Evolutionary conservation across 169 alveolate species (phyloP), one percentile per base, ranked within the genome.

Genomic region (Besnoitia besnoiti): DNA sequence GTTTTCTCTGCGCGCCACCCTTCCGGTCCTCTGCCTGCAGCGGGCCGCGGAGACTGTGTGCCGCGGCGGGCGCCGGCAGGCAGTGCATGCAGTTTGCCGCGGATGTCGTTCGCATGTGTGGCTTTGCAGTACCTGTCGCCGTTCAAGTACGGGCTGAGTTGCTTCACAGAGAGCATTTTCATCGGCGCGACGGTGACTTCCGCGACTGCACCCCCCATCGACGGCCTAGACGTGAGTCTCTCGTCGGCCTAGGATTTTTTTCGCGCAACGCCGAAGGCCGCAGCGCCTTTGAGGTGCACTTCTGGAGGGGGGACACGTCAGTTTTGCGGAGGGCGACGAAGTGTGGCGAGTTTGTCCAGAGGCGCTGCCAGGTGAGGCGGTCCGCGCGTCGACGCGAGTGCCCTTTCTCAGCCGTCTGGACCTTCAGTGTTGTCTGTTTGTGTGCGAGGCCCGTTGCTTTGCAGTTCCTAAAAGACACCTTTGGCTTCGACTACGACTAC

Each of bases 121-220:
- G 1, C 59, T 77, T 42, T 4, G 35, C 87, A 77, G 87, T 77
- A 77, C 24, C 35, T 91, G 4, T 91, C 94, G 2, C 94, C 94
- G 1, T 84, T 91, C 55, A 80, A 67, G 61, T 91, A 91, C 80
- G 91, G 82, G 27, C 88, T 91, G 10, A 16, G 59, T 47, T 73
- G 85, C 49, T 91, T 91, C 67, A 46, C 88, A 61, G 40, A 62
- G 61, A 77, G 67, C 35, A 80, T 91, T 39, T 62, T 91, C 73
- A 33, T 35, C 8, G 40, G 62, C 80, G 88, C 87, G 51, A 40
- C 33, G 59, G 46, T 91, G 67, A 62, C 59, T 5, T 40, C 87
- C 14, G 50, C 49, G 0, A 5, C n/a, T 1, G 59, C 59, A 8
- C 35, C 49, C n/a, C 8, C 49, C 49, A 8, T 77, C 55, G 5